Conservation (phyloP, 805 yeast species). For the Phaffomyces opuntiae region DNA sequence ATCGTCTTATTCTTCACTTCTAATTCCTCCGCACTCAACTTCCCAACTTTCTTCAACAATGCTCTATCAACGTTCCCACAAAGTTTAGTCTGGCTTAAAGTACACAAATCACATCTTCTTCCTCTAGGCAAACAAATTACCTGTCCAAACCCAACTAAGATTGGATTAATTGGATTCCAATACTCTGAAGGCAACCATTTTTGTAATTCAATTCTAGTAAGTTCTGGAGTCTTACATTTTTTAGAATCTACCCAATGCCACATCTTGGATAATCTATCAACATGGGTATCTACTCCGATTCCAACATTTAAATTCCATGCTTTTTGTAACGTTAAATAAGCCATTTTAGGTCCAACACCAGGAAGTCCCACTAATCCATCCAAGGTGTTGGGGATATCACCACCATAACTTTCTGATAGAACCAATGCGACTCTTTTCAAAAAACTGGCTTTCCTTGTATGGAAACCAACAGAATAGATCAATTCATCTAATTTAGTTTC, state of each 20-base stretch:
- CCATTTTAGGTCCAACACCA: slow-evolving; percentile 97
- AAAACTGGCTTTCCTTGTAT: slow-evolving; percentile 67
- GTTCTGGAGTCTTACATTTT: slow-evolving; percentile 58
- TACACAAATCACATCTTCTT: slow-evolving; percentile 64
- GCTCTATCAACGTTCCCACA: slow-evolving; percentile 54
- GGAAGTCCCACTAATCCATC: slow-evolving; percentile 65
- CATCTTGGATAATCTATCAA: slow-evolving; percentile 70
- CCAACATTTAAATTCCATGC: slow-evolving; percentile 78
- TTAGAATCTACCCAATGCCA: slow-evolving; percentile 66
- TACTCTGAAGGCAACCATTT: slow-evolving; percentile 64
- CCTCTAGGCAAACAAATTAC: slow-evolving; percentile 72
- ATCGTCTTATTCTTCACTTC: slow-evolving; percentile 21
- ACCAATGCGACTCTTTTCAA: slow-evolving; percentile 56
- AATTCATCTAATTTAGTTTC: slow-evolving; percentile 55
- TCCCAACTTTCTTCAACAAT: slow-evolving; percentile 27
- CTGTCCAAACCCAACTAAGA: slow-evolving; percentile 92
- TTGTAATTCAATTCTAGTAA: slow-evolving; percentile 61
- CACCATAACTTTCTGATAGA: slow-evolving; percentile 40
- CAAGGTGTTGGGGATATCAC: slow-evolving; percentile 69
- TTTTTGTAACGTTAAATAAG: slow-evolving; percentile 66
- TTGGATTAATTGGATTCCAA: slow-evolving; percentile 83
- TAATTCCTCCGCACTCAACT: slow-evolving; percentile 17
- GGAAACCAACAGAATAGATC: slow-evolving; percentile 84
- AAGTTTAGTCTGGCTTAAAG: slow-evolving; percentile 41
- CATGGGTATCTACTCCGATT: slow-evolving; percentile 93